Evolutionary conservation across 257 asterid species (phyloP).

Genomic region (Striga asiatica): DNA sequence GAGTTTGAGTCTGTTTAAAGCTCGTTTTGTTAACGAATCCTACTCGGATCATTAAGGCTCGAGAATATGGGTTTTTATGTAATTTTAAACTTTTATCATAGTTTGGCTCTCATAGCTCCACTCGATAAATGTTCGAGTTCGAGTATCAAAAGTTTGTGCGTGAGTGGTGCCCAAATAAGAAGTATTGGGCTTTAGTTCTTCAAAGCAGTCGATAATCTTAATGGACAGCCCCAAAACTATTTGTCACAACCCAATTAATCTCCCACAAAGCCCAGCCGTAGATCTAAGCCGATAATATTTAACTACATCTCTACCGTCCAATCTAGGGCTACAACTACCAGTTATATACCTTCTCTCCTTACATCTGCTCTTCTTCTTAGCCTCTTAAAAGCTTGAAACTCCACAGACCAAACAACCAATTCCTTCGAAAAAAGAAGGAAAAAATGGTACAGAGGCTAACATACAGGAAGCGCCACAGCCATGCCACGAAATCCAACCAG

Average conservation of each 20-base stretch:
- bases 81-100: too few relatives aligned
- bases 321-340: constrained; percentile 5
- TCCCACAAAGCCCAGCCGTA: background rate
- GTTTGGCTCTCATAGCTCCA: too few relatives aligned
- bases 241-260: too few relatives aligned
- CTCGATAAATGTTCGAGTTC: too few relatives aligned
- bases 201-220: background rate
- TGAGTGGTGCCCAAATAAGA: too few relatives aligned
- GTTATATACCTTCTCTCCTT: background rate
- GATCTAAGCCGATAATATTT: background rate
- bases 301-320: constrained; percentile 2
- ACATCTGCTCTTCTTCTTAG: background rate
- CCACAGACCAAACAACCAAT: background rate
- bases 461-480: constrained; percentile 53
- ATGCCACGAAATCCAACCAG: constrained; percentile 68
- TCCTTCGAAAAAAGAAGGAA: background rate
- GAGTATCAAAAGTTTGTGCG: too few relatives aligned
- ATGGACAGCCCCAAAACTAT: background rate
- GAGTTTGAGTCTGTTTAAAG: too few relatives aligned
- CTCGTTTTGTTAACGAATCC: too few relatives aligned
- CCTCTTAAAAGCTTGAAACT: too few relatives aligned
- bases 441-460: constrained; percentile 68
- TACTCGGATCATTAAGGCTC: too few relatives aligned
- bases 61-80: too few relatives aligned
- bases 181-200: background rate